Evolutionary conservation across 805 yeast genomes (phyloP), one percentile per base, ranked within the genome.

Genomic region (Cyberlindnera japonica): DNA sequence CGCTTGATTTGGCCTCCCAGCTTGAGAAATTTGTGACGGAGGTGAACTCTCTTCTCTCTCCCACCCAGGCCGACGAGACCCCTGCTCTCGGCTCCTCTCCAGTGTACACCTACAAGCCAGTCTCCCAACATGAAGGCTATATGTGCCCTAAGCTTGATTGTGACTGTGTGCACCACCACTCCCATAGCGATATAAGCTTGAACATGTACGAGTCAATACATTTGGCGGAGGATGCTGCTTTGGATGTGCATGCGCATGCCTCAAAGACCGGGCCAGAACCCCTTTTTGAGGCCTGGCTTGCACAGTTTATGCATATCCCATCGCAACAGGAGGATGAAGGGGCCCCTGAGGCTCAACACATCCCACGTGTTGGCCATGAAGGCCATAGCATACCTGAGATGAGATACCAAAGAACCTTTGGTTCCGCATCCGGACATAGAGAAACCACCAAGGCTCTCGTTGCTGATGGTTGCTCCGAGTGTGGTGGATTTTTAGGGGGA

Each of bases 331-430:
- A 40, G 17, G 16, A 38, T 16, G 39, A 40, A 3, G 24, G 12
- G 5, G 6, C 20, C 12, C 34, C 22, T 5, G 34, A 26, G 20
- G 19, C 22, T 13, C 16, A 12, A 11, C 19, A 7, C 16, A 17
- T 22, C 17, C 27, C 32, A 14, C 24, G 9, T 16, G 19, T 11
- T 18, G 26, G 19, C 8, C 35, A 26, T n/a, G 34, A 23, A 17
- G 40, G 28, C 3, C 29, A 38, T 11, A 38, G 35, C 16, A 24
- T 15, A 12, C 47, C 47, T 2, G 43, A 38, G 38, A 38, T 39
- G 43, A 32, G 47, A 21, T 39, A 43, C 18, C 47, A 43, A n/a
- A 32, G 27, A 13, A 43, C 43, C 17, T 43, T 43, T 39, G 47
- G 43, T 13, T 29, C 33, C 14, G 18, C 18, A 21, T 40, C 27